Evolutionary conservation across 2,329 filamentous ascomycete species (phyloP), one percentile per base, ranked within the genome.

Genomic region (Fusarium penzigii): DNA sequence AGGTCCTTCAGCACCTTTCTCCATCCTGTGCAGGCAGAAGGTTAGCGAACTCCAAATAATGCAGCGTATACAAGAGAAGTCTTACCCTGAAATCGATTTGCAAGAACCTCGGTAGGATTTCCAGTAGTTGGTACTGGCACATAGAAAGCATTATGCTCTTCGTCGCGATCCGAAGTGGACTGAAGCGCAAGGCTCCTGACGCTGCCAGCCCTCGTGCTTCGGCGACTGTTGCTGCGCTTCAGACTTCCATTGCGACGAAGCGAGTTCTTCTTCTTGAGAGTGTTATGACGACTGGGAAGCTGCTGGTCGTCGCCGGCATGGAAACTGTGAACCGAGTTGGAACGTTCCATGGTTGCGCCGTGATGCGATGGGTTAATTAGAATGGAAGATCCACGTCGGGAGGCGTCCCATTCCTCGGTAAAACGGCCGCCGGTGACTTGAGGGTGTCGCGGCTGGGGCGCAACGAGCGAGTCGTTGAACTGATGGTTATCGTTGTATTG

Each of bases 1-100:
- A 97, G 80, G 61, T 97, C 92, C 70, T 97, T 97, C 48, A 99
- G 82, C 13, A 97, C 82, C 76, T 96, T 96, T 64, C 94, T 85
- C 94, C 94, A 99, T 25, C 20, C 20, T 25, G 20, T 25, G 20
- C 20, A 25, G 20, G 20, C 20, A 25, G 20, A 25, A 25, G 20
- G 20, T 25, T 25, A 25, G 20, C 20, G 7, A 25, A 7, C 20
- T 25, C 20, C 20, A 25, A 25, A 25, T 25, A 4, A 25, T 25
- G 5, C 20, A 25, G 7, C 20, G 20, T 25, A 25, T 25, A 25
- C 7, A 7, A 25, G 20, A 25, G 20, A 25, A 25, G 4, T 25
- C 20, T 25, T 25, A 92, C 92, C 83, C 78, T 97, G 90, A 69
- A 99, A 99, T 49, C 94, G 84, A 63, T 86, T 90, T 41, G 91